phyloP scores from a whole-genome alignment of 495 filamentous ascomycete species.

The Neurospora sp. region DNA sequence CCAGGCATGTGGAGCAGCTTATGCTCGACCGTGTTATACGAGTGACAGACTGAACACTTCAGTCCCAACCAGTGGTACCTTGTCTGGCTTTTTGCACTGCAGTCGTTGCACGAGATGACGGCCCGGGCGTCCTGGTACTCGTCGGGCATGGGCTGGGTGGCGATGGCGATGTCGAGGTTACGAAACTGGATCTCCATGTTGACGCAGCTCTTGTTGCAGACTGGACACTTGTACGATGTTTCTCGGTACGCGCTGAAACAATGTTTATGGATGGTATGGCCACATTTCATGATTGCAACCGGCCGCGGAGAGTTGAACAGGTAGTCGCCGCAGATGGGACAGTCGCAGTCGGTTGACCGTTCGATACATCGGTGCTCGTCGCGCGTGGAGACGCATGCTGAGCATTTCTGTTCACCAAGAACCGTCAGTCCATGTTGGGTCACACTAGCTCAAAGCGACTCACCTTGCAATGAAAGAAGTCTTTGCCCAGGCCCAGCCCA shows the following conservation, averaged over 20 bases:
- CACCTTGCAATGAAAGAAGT: constrained; percentile 97
- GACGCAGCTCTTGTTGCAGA: constrained; percentile 83
- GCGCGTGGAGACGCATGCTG: constrained; percentile 80
- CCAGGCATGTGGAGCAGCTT: constrained; percentile 37
- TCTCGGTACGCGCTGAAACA: constrained; percentile 82
- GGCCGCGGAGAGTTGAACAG: constrained; percentile 88
- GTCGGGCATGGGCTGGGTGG: constrained; percentile 80
- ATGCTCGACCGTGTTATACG: constrained; percentile 74
- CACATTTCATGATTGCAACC: constrained; percentile 91
- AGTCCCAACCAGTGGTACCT: constrained; percentile 91
- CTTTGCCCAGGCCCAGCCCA: constrained; percentile 85
- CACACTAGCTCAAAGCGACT: constrained; percentile 11
- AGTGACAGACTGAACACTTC: constrained; percentile 76
- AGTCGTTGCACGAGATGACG: constrained; percentile 88
- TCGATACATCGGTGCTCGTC: constrained; percentile 86
- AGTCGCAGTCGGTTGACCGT: constrained; percentile 87
- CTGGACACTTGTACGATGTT: constrained; percentile 83
- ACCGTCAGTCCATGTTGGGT: not conserved
- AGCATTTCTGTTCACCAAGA: constrained; percentile 54
- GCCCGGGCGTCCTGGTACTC: constrained; percentile 74
- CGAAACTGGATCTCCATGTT: constrained; percentile 97
- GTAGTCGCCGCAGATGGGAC: constrained; percentile 96
- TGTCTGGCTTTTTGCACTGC: constrained; percentile 71
- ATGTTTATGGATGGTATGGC: constrained; percentile 84
- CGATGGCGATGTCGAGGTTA: constrained; percentile 75